These are phyloP conservation scores for Spirogloea muscicola DNA, from an alignment of 139 green algal genomes.

Conservation along the genomic window DNA sequence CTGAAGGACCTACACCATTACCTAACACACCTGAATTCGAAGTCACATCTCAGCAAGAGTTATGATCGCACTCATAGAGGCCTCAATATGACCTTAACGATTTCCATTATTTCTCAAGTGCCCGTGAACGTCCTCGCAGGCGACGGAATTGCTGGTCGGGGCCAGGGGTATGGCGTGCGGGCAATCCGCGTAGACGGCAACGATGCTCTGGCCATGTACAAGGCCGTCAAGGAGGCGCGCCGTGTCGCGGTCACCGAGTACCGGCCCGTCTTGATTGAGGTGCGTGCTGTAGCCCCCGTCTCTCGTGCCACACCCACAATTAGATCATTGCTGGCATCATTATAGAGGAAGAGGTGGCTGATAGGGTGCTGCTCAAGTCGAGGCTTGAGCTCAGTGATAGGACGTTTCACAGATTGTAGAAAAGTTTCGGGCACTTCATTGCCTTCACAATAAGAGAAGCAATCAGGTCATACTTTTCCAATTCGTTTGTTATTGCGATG, in stretches of 20 bases:
- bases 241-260: not conserved
- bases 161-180: slow-evolving; percentile 71
- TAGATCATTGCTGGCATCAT: too few species aligned
- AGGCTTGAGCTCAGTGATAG: not conserved
- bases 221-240: slow-evolving; percentile 51
- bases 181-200: slow-evolving; percentile 82
- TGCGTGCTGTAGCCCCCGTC: too few species aligned
- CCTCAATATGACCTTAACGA: too few species aligned
- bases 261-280: slow-evolving; percentile 28
- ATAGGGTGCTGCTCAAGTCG: not conserved
- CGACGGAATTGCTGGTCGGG: slow-evolving; percentile 78
- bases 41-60: too few species aligned
- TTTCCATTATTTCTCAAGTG: too few species aligned
- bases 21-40: too few species aligned
- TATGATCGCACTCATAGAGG: too few species aligned
- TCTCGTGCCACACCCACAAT: too few species aligned
- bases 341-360: too few species aligned
- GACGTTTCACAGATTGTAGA: not conserved
- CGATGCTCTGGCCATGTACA: slow-evolving; percentile 79
- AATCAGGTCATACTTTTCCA: not conserved
- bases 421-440: not conserved
- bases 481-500: not conserved
- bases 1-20: too few species aligned
- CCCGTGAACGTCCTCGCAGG: too few species aligned
- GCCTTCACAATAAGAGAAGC: not conserved